These are phyloP conservation scores for Bacidia rubella DNA, from an alignment of 495 filamentous ascomycete genomes.

Conservation along the genomic window DNA sequence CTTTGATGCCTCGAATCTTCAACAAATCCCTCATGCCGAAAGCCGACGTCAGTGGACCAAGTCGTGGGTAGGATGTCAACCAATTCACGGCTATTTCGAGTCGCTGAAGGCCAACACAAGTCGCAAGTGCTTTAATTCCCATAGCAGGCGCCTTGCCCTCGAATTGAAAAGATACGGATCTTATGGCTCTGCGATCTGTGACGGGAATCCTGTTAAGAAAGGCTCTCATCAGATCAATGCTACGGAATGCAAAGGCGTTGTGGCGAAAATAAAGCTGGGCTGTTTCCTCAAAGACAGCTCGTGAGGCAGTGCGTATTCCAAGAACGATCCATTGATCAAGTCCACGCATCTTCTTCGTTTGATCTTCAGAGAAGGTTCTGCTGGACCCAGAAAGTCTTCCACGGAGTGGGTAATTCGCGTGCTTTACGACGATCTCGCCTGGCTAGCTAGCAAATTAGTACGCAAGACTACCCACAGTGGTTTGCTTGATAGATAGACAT, in stretches of 20 bases:
- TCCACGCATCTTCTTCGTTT: too few relatives aligned
- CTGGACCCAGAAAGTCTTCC: too few relatives aligned
- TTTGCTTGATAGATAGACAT: not conserved
- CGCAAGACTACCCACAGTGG: too few relatives aligned
- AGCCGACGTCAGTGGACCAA: not conserved
- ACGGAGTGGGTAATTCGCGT: too few relatives aligned
- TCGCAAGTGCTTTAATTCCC: not conserved
- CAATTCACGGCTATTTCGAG: not conserved
- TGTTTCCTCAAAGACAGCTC: not conserved
- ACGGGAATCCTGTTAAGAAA: not conserved
- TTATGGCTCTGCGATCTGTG: not conserved
- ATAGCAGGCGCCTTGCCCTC: not conserved
- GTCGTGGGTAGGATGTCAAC: not conserved
- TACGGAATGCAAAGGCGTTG: not conserved
- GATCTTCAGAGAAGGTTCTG: too few relatives aligned
- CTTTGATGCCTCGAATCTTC: conserved; percentile 4
- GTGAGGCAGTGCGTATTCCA: not conserved
- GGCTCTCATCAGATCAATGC: not conserved
- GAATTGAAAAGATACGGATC: not conserved
- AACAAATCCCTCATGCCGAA: conserved; percentile 3
- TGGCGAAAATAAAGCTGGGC: not conserved
- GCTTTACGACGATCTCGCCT: too few relatives aligned
- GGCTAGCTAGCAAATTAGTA: too few relatives aligned
- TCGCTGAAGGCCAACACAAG: not conserved
- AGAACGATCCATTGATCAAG: not conserved